Evolutionary conservation across 257 asterid genomes (phyloP).

Genomic region (Cynanchum wilfordii): DNA sequence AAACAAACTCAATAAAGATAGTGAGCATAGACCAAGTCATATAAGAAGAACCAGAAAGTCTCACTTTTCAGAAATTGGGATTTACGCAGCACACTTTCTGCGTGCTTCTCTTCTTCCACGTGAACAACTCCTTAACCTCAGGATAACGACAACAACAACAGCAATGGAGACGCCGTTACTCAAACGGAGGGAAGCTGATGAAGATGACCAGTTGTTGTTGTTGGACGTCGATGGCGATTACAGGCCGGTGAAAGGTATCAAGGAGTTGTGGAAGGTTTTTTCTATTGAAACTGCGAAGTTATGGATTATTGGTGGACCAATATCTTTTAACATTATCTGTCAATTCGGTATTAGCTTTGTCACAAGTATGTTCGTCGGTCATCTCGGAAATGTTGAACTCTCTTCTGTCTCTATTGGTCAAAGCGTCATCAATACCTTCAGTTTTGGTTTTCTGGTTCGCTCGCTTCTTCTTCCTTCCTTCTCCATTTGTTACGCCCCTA

Average conservation of each 20-base stretch:
- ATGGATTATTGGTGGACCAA: slow-evolving; percentile 68
- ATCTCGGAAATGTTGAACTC: slow-evolving; percentile 64
- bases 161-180: slow-evolving; percentile 55
- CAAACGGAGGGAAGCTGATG: slow-evolving; percentile 10
- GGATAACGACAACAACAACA: too few species aligned
- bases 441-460: slow-evolving; percentile 67
- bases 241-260: slow-evolving; percentile 35
- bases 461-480: background rate
- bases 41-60: too few species aligned
- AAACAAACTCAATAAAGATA: too few species aligned
- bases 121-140: too few species aligned
- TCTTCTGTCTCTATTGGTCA: slow-evolving; percentile 62
- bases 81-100: too few species aligned
- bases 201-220: slow-evolving; percentile 17
- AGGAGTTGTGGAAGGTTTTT: slow-evolving; percentile 42
- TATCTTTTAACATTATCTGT: slow-evolving; percentile 63
- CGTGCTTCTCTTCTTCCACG: too few species aligned
- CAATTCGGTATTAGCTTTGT: slow-evolving; percentile 44
- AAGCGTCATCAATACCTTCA: slow-evolving; percentile 53
- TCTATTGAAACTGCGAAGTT: slow-evolving; percentile 53
- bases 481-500: background rate
- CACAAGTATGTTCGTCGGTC: slow-evolving; percentile 64
- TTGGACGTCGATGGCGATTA: slow-evolving; percentile 59
- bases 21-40: too few species aligned
- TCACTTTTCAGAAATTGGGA: too few species aligned